Conservation (phyloP, 139 green algal genomes). For the Monoraphidium neglectum region DNA sequence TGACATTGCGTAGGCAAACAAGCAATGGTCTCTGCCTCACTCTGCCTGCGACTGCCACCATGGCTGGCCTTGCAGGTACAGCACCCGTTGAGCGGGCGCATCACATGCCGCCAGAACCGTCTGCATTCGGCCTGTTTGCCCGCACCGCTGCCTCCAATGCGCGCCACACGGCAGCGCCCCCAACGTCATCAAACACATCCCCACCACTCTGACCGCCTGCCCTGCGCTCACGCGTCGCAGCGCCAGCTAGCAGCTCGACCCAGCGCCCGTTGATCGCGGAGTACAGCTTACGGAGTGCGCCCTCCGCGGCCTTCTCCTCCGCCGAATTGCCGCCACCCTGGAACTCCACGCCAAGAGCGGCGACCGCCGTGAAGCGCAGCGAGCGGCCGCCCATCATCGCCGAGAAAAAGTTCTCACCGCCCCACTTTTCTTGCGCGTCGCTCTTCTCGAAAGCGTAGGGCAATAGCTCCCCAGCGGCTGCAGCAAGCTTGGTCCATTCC, state of each 20-base stretch:
- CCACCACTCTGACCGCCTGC: background rate
- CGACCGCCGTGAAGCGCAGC: constrained; percentile 31
- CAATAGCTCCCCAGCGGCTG: constrained; percentile 19
- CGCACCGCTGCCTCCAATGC: too few species aligned
- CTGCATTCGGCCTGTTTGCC: too few species aligned
- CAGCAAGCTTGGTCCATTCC: constrained; percentile 24
- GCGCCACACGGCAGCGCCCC: constrained; percentile 21
- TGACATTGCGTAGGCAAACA: too few species aligned
- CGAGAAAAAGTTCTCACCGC: constrained; percentile 44
- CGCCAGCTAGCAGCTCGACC: background rate
- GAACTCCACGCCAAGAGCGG: constrained; percentile 35
- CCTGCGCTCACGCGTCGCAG: too few species aligned
- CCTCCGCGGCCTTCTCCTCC: background rate
- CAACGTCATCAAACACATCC: constrained; percentile 19
- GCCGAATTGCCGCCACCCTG: constrained; percentile 8
- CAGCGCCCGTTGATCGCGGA: background rate
- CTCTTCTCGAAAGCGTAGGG: constrained; percentile 44
- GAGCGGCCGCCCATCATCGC: constrained; percentile 30
- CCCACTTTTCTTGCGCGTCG: constrained; percentile 50
- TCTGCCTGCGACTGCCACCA: too few species aligned
- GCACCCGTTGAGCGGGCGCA: too few species aligned
- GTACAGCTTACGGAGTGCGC: background rate
- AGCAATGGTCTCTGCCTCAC: too few species aligned
- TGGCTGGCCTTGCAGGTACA: too few species aligned
- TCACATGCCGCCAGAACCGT: too few species aligned